These are phyloP conservation scores for Prunella vulgaris DNA, from an alignment of 257 asterid species.

Conservation along the genomic window DNA sequence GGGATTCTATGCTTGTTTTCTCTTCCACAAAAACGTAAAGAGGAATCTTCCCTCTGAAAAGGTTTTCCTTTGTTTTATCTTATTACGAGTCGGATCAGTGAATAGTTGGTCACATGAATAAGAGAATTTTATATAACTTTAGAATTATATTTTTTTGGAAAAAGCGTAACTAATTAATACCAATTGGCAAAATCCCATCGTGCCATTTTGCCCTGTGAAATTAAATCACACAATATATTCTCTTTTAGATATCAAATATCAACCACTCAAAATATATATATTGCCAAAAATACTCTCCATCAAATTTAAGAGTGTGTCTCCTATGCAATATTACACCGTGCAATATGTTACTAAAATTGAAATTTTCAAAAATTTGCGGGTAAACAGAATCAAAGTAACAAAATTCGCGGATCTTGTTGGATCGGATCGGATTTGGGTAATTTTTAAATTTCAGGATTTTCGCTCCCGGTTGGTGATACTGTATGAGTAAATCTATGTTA, in stretches of 20 bases:
- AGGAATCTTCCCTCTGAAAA: neutral
- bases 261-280: neutral
- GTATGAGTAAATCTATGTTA: too few relatives aligned
- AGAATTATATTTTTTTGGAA: neutral
- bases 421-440: too few relatives aligned
- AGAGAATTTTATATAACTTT: neutral
- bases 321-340: too few relatives aligned
- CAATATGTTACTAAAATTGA: too few relatives aligned
- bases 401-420: too few relatives aligned
- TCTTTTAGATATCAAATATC: neutral
- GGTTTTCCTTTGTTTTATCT: neutral
- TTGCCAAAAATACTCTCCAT: too few relatives aligned
- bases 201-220: neutral
- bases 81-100: neutral
- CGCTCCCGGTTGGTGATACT: too few relatives aligned
- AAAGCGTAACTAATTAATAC: neutral
- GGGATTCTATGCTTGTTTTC: neutral
- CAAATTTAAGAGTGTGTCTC: too few relatives aligned
- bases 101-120: neutral
- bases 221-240: neutral
- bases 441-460: too few relatives aligned
- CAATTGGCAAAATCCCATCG: slow-evolving; percentile 18
- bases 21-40: slow-evolving; percentile 8
- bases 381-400: too few relatives aligned
- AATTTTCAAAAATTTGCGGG: too few relatives aligned